Evolutionary conservation across 371 early-diverging fungal genomes (phyloP), one percentile per base, ranked within the genome.

Genomic region (Apophysomyces ossiformis): DNA sequence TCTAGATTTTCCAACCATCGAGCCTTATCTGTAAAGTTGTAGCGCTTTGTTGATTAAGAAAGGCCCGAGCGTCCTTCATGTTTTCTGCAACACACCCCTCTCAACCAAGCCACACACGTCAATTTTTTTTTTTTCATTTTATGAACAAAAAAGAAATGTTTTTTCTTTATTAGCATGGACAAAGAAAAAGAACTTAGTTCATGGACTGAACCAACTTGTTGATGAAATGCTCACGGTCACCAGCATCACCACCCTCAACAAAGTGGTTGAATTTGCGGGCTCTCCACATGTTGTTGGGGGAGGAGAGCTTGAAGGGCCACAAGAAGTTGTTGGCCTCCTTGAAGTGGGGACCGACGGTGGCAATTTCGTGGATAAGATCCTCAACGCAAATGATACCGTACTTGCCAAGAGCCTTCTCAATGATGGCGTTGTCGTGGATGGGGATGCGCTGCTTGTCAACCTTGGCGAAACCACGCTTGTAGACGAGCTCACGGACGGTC

Each of bases 401-500:
- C 86, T 95, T 92, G 81, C 99, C 99, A 63, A 99, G 95, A 66
- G 82, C 76, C 75, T 90, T 83, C 86, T 98, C 99, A 68, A 99
- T 93, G 81, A 97, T 85, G 70, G 94, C 84, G 90, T 99, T 99
- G 87, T 97, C 96, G 69, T 92, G 84, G 84, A 99, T 90, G 70
- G 99, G 96, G 73, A 97, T 90, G 73, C 98, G 93, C 87, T 96
- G 95, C 83, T 91, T 90, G 90, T 97, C 88, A 79, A 97, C 90
- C 95, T 98, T 98, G 76, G 93, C 99, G 83, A 94, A 95, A 63
- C 99, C 99, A 76, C 99, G 97, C 93, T 98, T 99, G 96, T 99
- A 99, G 87, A 99, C 85, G 67, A 99, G 88, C 87, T 98, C 99
- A 79, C 98, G 96, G 81, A 99, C 93, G 60, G 98, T 88, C 92